Evolutionary conservation across 352 stramenopile genomes (phyloP), one percentile per base, ranked within the genome.

Genomic region (Pythium sp.): DNA sequence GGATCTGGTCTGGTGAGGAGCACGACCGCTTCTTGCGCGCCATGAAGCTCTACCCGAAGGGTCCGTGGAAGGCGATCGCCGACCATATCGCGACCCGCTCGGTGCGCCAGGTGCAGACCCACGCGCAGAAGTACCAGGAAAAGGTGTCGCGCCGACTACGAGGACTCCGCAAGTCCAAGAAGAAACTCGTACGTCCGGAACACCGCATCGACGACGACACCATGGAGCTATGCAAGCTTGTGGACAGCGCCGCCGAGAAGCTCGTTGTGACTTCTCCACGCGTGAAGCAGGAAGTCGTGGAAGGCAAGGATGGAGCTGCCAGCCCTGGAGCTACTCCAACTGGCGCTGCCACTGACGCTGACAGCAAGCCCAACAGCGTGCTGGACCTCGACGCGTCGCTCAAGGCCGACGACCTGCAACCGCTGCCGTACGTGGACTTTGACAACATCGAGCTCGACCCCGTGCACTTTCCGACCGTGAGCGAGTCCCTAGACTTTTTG

Each of bases 81-180:
- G 82, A 89, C 67, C 78, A 89, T 69, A 88, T 92, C 64, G 78
- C 69, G 36, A 92, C 84, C 47, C 82, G 84, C 9, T 90, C 82
- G 1, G 82, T 89, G 71, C 72, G 80, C 15, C 84, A 92, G 57
- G 82, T 89, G 69, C 84, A 92, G 65, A 91, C 82, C 6, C 84
- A 92, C 70, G 82, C 82, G n/a, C 84, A 92, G 32, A 92, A 92
- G 71, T 92, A 90, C 55, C 82, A 91, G 56, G 80, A 92, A 63
- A 92, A 92, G 56, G 75, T 92, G 30, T 82, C 80, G 41, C 81
- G 84, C 18, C 81, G 82, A 18, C 68, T 87, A 58, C 83, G 83
- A 24, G 83, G 83, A 7, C 72, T 91, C 18, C 81, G 81, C 67
- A 92, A 92, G 65, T 85, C 74, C 8, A 92, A 92, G 73, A 86